phyloP scores from a whole-genome alignment of 139 green algal species.

The Pseudopediastrum boryanum region DNA sequence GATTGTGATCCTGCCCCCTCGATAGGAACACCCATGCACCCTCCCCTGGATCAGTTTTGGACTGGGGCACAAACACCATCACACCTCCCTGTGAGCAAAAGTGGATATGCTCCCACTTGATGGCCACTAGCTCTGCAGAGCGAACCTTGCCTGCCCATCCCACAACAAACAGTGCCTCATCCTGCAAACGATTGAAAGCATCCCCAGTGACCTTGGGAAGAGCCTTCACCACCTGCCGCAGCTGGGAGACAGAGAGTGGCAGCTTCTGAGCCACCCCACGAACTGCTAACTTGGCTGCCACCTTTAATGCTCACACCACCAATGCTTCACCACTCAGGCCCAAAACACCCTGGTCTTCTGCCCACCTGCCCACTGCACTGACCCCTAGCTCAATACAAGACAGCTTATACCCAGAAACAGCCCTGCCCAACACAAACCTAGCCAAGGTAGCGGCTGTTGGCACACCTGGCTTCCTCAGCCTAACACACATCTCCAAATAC shows the following conservation, averaged over 20 bases:
- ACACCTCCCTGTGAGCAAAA: background rate
- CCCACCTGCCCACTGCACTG: background rate
- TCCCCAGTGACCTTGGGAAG: background rate
- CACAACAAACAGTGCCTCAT: background rate
- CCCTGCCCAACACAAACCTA: slow-evolving; percentile 12
- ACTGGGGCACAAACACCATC: slow-evolving; percentile 1
- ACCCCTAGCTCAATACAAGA: slow-evolving; percentile 20
- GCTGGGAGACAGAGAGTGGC: background rate
- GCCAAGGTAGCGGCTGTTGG: background rate
- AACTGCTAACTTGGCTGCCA: slow-evolving; percentile 4
- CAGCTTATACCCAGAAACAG: background rate
- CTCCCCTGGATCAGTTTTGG: slow-evolving; percentile 24
- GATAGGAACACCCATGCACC: slow-evolving; percentile 18
- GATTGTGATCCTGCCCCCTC: background rate
- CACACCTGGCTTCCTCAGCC: no score
- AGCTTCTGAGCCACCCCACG: slow-evolving; percentile 9
- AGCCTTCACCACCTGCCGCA: background rate
- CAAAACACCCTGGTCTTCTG: background rate
- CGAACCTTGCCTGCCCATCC: slow-evolving; percentile 17
- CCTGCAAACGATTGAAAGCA: background rate
- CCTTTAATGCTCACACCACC: background rate
- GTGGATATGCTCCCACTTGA: background rate
- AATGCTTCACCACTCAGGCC: background rate
- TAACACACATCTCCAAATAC: background rate
- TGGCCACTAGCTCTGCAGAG: background rate